A percentile compares a stretch with the other conserved stretches of the same genome.
Evolutionary conservation across 805 yeast genomes (phyloP).

Genomic region (Starmerella davenportii): DNA sequence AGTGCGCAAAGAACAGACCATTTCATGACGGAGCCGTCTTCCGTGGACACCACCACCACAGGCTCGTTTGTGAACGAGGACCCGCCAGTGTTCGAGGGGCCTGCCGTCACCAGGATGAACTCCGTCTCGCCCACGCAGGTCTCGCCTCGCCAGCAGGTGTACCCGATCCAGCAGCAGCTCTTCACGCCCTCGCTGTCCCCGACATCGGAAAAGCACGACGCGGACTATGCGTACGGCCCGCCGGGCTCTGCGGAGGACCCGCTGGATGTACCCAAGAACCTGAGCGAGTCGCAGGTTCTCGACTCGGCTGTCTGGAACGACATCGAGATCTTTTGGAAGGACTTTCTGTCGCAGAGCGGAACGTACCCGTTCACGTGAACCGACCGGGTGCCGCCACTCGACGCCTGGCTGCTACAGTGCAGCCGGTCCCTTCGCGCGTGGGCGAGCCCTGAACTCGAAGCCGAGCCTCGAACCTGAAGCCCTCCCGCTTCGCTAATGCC

Average conservation of each 20-base stretch:
- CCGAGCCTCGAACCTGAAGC: too few relatives aligned
- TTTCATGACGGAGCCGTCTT: background rate
- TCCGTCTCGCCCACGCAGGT: conserved; percentile 1
- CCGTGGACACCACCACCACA: background rate
- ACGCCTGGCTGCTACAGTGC: too few relatives aligned
- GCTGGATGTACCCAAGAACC: background rate
- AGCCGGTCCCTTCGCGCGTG: too few relatives aligned
- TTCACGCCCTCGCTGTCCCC: conserved; percentile 1
- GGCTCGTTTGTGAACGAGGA: conserved; percentile 1
- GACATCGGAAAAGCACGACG: background rate
- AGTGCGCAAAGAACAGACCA: background rate
- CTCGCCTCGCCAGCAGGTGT: background rate
- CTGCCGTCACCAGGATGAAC: conserved; percentile 1
- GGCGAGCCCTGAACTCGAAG: too few relatives aligned
- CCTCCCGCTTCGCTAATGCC: too few relatives aligned
- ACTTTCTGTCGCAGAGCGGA: conserved; percentile 1
- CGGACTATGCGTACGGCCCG: background rate
- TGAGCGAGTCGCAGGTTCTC: background rate
- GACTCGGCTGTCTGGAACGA: conserved; percentile 1
- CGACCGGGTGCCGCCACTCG: too few relatives aligned
- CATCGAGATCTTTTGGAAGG: conserved; percentile 1
- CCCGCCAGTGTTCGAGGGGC: conserved; percentile 1
- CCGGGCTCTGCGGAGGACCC: background rate
- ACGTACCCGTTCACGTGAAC: conserved; percentile 1
- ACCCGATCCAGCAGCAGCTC: background rate